Base-by-base conservation (phyloP, 192 early-diverging fungal genomes). In the Tieghemiomyces parasiticus region DNA sequence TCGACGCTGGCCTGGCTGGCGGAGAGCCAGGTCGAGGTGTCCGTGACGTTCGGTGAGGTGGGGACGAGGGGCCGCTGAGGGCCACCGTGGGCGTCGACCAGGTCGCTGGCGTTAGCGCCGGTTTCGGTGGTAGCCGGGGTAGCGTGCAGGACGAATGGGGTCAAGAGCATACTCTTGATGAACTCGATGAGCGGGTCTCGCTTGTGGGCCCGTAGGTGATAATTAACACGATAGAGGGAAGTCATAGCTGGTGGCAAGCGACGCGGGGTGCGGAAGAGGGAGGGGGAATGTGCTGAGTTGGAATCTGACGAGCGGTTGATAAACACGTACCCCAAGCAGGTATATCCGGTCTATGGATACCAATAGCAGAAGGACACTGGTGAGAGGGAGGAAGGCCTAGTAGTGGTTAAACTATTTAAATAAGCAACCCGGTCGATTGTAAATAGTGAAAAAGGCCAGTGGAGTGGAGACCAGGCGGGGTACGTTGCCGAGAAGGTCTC, bases 111-210 rank as follows among this genome's bases (percentile, higher is more conserved):
- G 35, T 14, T 24, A 26, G 46, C 69, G 60, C 26, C 64, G 49
- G 47, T 31, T 22, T 38, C 58, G 46, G 45, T 2, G 30, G 58
- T 50, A 20, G 50, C 10, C 9, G 72, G 70, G 59, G 74, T 80
- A 12, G 84, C 76, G 67, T 91, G 84, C 28, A 94, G 78, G 50
- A 91, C 83, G 61, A 95, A 95, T 6, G 92, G 87, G 9, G 88
- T 90, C 44, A 88, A 77, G 12, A 92, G 76, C 61, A 90, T 78
- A 35, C 80, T 78, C 67, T 95, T 95, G 71, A 95, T 90, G 68
- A 92, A 95, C 74, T 89, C 86, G 64, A 92, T 92, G 60, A 92
- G 83, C 49, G 77, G 74, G 71, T 93, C 91, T 54, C 89, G 82
- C 78, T 93, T 93, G 77, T 92, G 87, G n/a, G 78, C 75, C 29